phyloP scores from a whole-genome alignment of 257 asterid species.

The Solanum pennellii region DNA sequence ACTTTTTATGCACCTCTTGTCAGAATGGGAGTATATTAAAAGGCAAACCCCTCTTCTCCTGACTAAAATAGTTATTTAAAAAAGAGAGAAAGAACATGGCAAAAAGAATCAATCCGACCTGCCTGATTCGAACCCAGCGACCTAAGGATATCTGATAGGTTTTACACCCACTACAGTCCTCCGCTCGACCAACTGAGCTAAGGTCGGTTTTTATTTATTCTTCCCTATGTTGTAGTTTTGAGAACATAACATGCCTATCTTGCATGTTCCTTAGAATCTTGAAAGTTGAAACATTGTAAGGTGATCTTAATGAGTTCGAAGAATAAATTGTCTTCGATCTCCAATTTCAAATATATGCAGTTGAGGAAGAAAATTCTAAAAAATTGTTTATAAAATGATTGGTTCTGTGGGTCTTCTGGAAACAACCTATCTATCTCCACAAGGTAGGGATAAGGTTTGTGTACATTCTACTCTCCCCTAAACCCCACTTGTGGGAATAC shows the following conservation, averaged over 20 bases:
- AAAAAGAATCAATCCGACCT: neutral
- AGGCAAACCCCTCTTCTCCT: neutral
- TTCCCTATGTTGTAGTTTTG: neutral
- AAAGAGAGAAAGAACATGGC: neutral
- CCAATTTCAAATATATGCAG: neutral
- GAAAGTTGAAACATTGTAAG: neutral
- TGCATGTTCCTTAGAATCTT: neutral
- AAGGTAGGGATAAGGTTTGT: neutral
- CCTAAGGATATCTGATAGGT: slow-evolving; percentile 1
- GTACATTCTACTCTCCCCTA: neutral
- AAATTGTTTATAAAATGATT: neutral
- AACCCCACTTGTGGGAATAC: neutral
- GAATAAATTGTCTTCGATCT: neutral
- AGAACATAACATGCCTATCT: neutral
- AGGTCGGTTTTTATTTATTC: neutral
- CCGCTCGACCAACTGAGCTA: slow-evolving; percentile 1
- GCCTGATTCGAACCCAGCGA: neutral
- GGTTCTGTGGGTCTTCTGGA: neutral
- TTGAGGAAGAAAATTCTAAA: neutral
- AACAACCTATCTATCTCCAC: neutral
- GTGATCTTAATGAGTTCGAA: no score
- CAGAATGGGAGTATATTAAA: neutral
- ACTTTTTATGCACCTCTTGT: neutral
- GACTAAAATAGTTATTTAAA: neutral
- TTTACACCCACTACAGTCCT: neutral